These are phyloP conservation scores for Pichia scutulata DNA, from an alignment of 805 yeast species.

Conservation along the genomic window DNA sequence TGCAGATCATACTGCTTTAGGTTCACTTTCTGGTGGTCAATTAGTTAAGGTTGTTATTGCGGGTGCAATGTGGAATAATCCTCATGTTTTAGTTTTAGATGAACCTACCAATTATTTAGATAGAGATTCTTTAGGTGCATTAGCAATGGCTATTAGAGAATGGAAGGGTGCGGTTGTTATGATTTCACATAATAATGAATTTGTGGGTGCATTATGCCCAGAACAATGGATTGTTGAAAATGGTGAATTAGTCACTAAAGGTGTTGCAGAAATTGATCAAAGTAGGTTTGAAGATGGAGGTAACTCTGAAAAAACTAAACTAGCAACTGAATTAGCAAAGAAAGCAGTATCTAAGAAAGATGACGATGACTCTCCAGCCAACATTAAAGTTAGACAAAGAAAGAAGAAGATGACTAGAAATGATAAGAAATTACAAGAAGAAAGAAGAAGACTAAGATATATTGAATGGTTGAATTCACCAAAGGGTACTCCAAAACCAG, in stretches of 20 bases:
- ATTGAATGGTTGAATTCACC: slow-evolving; percentile 93
- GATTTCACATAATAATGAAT: slow-evolving; percentile 97
- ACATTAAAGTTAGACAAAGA: slow-evolving; percentile 75
- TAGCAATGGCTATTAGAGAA: slow-evolving; percentile 95
- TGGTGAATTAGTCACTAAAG: slow-evolving; percentile 81
- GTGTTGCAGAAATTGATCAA: slow-evolving; percentile 65
- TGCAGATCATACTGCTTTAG: slow-evolving; percentile 97
- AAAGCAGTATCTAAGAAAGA: slow-evolving; percentile 42
- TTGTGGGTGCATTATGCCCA: slow-evolving; percentile 95
- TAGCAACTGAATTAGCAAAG: slow-evolving; percentile 38
- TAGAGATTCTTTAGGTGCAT: slow-evolving; percentile 95
- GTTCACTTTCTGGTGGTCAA: slow-evolving; percentile 96
- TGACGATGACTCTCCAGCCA: slow-evolving; percentile 81
- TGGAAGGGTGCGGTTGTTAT: slow-evolving; percentile 98
- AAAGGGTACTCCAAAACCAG: slow-evolving; percentile 95
- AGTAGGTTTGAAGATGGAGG: slow-evolving; percentile 77
- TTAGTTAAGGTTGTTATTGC: slow-evolving; percentile 97
- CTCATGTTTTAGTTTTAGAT: slow-evolving; percentile 90
- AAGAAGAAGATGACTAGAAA: slow-evolving; percentile 98
- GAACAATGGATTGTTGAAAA: slow-evolving; percentile 97
- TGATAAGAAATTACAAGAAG: slow-evolving; percentile 85
- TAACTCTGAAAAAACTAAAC: slow-evolving; percentile 34
- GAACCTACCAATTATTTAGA: slow-evolving; percentile 98
- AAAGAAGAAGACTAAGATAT: slow-evolving; percentile 89
- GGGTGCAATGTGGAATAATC: slow-evolving; percentile 99